Conservation (phyloP, 129 eudicot species). For the Apium graveolens region DNA sequence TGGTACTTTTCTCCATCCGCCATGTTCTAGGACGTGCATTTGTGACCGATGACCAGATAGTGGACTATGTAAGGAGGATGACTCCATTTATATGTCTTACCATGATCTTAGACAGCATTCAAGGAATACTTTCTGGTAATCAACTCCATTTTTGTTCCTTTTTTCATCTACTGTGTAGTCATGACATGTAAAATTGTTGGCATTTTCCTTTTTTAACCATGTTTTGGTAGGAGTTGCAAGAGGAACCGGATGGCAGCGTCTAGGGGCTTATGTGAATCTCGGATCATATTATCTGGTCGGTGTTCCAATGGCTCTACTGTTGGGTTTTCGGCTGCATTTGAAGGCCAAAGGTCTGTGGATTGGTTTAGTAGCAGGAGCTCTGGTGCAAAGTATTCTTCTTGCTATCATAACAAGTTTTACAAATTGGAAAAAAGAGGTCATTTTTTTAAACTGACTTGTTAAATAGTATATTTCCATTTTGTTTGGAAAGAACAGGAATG, state of each 20-base stretch:
- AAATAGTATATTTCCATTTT: neutral
- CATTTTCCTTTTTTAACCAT: neutral
- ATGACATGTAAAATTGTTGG: neutral
- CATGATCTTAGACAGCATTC: slow-evolving; percentile 17
- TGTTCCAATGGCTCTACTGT: slow-evolving; percentile 22
- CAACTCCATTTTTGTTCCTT: neutral
- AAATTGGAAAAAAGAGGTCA: slow-evolving; percentile 38
- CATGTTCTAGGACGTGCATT: slow-evolving; percentile 16
- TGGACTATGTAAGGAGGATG: slow-evolving; percentile 15
- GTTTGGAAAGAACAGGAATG: neutral
- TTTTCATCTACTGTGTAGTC: neutral
- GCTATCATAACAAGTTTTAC: slow-evolving; percentile 18
- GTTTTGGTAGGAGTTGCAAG: slow-evolving; percentile 31
- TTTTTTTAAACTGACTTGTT: neutral
- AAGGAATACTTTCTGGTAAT: slow-evolving; percentile 27
- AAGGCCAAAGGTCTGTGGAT: slow-evolving; percentile 35
- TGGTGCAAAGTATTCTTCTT: slow-evolving; percentile 20
- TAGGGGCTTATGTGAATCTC: slow-evolving; percentile 36
- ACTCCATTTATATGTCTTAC: slow-evolving; percentile 16
- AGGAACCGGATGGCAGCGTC: slow-evolving; percentile 33
- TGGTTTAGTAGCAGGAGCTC: slow-evolving; percentile 25
- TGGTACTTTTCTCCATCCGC: neutral
- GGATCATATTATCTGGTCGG: slow-evolving; percentile 33
- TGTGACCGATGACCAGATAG: slow-evolving; percentile 21
- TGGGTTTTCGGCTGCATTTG: slow-evolving; percentile 27